Base-by-base conservation (phyloP, 2,329 filamentous ascomycete genomes). In the Talaromyces sp. region DNA sequence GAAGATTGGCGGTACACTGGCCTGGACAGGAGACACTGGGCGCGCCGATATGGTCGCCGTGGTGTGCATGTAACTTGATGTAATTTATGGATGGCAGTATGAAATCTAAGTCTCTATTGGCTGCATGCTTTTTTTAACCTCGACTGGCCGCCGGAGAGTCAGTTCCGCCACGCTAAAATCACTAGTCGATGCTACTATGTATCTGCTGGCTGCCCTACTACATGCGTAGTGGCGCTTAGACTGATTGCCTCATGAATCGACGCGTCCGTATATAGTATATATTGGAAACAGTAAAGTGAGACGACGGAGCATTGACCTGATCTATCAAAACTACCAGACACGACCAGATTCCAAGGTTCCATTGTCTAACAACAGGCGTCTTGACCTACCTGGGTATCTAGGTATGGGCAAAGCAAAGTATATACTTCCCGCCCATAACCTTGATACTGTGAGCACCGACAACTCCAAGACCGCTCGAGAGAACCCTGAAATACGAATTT, bases 121-220 rank as follows among this genome's bases (percentile, higher is more conserved):
- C 35, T 45, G 39, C 37, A 45, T 45, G 31, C 59, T 39, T 39
- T 39, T 39, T 45, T 63, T 57, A 48, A 45, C 61, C 61, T 57
- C 56, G 37, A 57, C 61, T 39, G 61, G 61, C 61, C 61, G 61
- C 48, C 61, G 61, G 61, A 63, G 24, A 33, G n/a, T 31, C 37
- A 13, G 22, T 59, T 59, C 56, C 56, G 56, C n/a, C 19, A 45
- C 56, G 37, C 56, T 59, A 59, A 37, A 59, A 33, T 31, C 56
- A 41, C 56, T 59, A 59, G 56, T 33, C 48, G 48, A 52, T 52
- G 48, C 5, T 33, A 52, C 48, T 52, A 50, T 14, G 37, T 39
- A 43, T 52, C 48, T 52, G 48, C 24, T 52, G 48, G 48, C 48
- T 22, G 43, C 19, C 43, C 43, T 57, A 39, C 35, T 52, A 10